These are phyloP conservation scores for Xylariaceae sp. DNA, from an alignment of 2,329 filamentous ascomycete species.

Conservation along the genomic window DNA sequence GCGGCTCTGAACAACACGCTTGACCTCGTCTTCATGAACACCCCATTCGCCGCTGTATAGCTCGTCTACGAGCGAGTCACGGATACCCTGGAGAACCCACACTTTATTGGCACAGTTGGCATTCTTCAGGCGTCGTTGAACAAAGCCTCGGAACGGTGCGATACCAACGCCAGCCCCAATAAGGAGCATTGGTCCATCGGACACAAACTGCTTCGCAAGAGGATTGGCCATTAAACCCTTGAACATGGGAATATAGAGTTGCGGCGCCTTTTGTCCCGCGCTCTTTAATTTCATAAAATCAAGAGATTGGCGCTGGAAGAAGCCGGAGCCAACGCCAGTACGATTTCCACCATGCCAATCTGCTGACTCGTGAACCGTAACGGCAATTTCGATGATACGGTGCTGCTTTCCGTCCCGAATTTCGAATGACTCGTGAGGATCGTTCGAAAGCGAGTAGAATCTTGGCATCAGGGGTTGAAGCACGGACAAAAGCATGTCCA, in stretches of 20 bases:
- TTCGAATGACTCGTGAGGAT: constrained; percentile 74
- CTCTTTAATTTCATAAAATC: constrained; percentile 66
- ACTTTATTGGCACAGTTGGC: constrained; percentile 36
- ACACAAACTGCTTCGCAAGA: constrained; percentile 83
- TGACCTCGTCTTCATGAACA: constrained; percentile 82
- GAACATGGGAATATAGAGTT: constrained; percentile 91
- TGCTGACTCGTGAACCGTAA: constrained; percentile 82
- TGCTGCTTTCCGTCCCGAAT: constrained; percentile 66
- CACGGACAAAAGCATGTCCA: constrained; percentile 75
- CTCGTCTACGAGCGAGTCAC: constrained; percentile 86
- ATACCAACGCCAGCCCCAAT: constrained; percentile 96
- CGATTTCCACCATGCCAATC: constrained; percentile 72
- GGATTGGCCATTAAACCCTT: constrained; percentile 97
- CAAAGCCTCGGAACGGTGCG: constrained; percentile 95
- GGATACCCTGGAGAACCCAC: constrained; percentile 35
- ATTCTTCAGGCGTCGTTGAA: constrained; percentile 61
- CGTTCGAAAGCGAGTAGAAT: constrained; percentile 97
- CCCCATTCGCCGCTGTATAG: constrained; percentile 97
- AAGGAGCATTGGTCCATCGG: constrained; percentile 94
- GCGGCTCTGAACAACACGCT: constrained; percentile 74
- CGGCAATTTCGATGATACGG: constrained; percentile 90
- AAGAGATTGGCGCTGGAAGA: constrained; percentile 80
- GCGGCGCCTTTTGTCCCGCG: constrained; percentile 50
- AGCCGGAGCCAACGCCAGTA: constrained; percentile 87
- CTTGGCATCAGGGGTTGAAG: constrained; percentile 91